Evolutionary conservation across 2,329 filamentous ascomycete genomes (phyloP).

Genomic region (Nigrospora sphaerica): DNA sequence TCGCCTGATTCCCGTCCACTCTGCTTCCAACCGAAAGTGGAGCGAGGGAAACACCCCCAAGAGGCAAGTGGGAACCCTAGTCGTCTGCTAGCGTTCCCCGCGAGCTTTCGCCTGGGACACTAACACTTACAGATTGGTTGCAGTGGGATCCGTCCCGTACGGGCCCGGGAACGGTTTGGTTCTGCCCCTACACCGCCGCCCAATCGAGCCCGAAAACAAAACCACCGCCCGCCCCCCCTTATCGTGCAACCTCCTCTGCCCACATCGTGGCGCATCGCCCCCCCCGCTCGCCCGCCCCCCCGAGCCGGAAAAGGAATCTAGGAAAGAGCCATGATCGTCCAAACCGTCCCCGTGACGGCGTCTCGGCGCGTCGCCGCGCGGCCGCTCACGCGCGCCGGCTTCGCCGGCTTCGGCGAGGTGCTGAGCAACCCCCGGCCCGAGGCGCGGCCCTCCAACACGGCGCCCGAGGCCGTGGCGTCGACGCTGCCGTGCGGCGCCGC

Average conservation of each 20-base stretch:
- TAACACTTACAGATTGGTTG: no score
- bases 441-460: conserved; percentile 34
- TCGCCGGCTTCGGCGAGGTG: conserved; percentile 76
- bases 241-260: background rate
- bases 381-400: conserved; percentile 62
- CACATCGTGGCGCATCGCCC: background rate
- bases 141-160: no score
- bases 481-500: conserved; percentile 40
- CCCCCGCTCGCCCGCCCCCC: background rate
- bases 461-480: conserved; percentile 14
- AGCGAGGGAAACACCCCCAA: no score
- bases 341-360: conserved; percentile 12
- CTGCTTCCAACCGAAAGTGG: no score
- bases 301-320: no score
- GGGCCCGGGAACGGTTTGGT: no score
- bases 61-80: no score
- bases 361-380: conserved; percentile 45
- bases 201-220: background rate
- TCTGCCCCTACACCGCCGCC: background rate
- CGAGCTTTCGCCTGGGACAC: no score
- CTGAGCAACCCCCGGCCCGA: conserved; percentile 64
- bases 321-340: conserved; percentile 15
- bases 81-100: no score
- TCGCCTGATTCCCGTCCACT: no score
- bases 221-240: no score